Conservation (phyloP, 805 yeast species). For the Metschnikowia reukaufii region DNA sequence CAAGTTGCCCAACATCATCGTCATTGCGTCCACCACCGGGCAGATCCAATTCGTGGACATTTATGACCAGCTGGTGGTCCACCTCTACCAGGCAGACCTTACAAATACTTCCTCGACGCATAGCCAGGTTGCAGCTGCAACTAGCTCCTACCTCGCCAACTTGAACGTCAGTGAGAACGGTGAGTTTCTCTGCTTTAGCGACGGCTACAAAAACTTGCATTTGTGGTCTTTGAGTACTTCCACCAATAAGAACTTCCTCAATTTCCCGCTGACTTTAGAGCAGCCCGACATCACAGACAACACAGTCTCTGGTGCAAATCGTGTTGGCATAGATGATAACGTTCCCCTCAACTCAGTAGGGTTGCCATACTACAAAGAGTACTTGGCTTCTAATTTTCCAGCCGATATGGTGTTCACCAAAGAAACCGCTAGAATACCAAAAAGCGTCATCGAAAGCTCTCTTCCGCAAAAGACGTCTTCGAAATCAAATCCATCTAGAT, state of each 20-base stretch:
- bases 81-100: slow-evolving; percentile 66
- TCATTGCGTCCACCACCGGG: slow-evolving; percentile 74
- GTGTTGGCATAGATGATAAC: slow-evolving; percentile 35
- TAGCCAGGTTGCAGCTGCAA: slow-evolving; percentile 6
- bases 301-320: slow-evolving; percentile 26
- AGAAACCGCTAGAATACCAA: slow-evolving; percentile 62
- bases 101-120: slow-evolving; percentile 2
- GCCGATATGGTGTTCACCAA: slow-evolving; percentile 55
- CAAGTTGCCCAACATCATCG: slow-evolving; percentile 70
- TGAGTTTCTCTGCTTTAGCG: slow-evolving; percentile 70
- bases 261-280: slow-evolving; percentile 45
- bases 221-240: slow-evolving; percentile 57
- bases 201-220: slow-evolving; percentile 59
- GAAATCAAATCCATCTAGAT: slow-evolving; percentile 20
- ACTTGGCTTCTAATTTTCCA: slow-evolving; percentile 80
- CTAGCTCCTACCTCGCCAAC: slow-evolving; percentile 38
- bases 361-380: slow-evolving; percentile 80
- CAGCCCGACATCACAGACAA: slow-evolving; percentile 49
- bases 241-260: slow-evolving; percentile 34
- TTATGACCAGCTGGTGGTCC: slow-evolving; percentile 69
- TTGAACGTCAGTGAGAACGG: slow-evolving; percentile 69
- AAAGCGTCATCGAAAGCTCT: slow-evolving; percentile 44
- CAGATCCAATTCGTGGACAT: slow-evolving; percentile 85
- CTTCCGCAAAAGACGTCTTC: slow-evolving; percentile 1
- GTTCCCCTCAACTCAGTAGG: slow-evolving; percentile 74